Evolutionary conservation across 73 alveolate genomes (phyloP), one percentile per base, ranked within the genome.

Genomic region (Urostyla sp.): DNA sequence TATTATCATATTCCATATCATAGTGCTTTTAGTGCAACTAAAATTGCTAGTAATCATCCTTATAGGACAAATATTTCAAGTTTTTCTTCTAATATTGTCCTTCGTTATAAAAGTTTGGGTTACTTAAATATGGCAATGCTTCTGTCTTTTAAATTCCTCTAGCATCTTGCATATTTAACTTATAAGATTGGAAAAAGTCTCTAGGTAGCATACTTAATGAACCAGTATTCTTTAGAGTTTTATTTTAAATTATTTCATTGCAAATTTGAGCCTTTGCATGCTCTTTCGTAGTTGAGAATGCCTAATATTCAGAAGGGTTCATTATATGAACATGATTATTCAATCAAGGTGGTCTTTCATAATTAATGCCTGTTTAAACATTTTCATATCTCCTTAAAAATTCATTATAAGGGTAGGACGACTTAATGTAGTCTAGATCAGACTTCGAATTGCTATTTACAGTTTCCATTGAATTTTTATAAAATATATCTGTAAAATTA

Each of bases 161-260:
- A 11, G 79, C 79, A 16, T 37, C 36, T 63, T 63, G 31, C n/a
- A 43, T 46, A 63, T 63, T 63, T 21, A 30, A 10, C 7, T 27
- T 16, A 38, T 63, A 63, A 43, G 61, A 13, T 63, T 63, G 44
- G 35, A n/a, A 63, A 43, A 43, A 63, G 44, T 63, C 79, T 23
- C 30, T 34, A 43, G 79, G 79, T 10, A 63, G 60, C 79, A 63
- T 63, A 40, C 79, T 63, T 37, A 63, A 28, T 21, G 61, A 43
- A 38, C 79, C 79, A n/a, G 60, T 21, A 10, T 57, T 63, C 44
- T 63, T 63, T 46, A 63, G 44, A 1, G 79, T 63, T 1, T 38
- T 21, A 16, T 3, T 37, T 7, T 57, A 60, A 38, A 43, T 60
- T 16, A 35, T 34, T 63, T 37, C 7, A 11, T 31, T 37, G 53